Percentiles rank a stretch among this genome's conserved stretches.
These are phyloP conservation scores for Oxytropis ochrocephala DNA, from an alignment of 306 rosid genomes.

Conservation along the genomic window DNA sequence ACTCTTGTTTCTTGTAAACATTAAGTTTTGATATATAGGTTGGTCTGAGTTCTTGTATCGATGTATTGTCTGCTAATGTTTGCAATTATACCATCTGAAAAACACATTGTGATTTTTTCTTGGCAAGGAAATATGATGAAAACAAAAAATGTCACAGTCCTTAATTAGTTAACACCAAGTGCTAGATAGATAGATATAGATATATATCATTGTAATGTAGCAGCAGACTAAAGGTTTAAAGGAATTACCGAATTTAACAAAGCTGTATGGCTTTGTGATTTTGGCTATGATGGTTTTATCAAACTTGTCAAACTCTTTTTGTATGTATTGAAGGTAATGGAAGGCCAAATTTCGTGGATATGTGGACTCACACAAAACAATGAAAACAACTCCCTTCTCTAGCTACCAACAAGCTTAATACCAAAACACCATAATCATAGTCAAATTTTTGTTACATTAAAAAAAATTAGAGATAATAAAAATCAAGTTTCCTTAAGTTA, in stretches of 20 bases:
- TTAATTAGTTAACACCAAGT: not conserved
- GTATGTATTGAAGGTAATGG: slow-evolving; percentile 64
- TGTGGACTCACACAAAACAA: slow-evolving; percentile 53
- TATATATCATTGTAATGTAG: not conserved
- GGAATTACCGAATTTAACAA: slow-evolving; percentile 59
- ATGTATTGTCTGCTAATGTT: slow-evolving; percentile 45
- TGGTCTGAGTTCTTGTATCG: slow-evolving; percentile 70
- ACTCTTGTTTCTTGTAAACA: slow-evolving; percentile 36
- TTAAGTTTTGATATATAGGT: slow-evolving; percentile 53
- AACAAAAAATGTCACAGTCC: slow-evolving; percentile 1
- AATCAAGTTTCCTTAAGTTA: not conserved
- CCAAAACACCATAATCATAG: slow-evolving; percentile 10
- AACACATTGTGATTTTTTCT: slow-evolving; percentile 11
- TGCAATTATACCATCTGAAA: slow-evolving; percentile 52
- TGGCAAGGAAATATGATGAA: slow-evolving; percentile 9
- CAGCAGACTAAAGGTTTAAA: not conserved
- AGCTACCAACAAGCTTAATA: slow-evolving; percentile 46
- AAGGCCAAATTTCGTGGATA: slow-evolving; percentile 74
- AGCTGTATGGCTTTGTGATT: slow-evolving; percentile 56
- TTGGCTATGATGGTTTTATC: slow-evolving; percentile 41
- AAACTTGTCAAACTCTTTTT: slow-evolving; percentile 56
- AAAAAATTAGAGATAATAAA: not conserved
- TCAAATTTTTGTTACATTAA: slow-evolving; percentile 11
- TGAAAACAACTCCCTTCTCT: slow-evolving; percentile 54
- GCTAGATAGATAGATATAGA: not conserved